Conservation (phyloP, 2,329 filamentous ascomycete species). For the Neofusicoccum cordaticola region DNA sequence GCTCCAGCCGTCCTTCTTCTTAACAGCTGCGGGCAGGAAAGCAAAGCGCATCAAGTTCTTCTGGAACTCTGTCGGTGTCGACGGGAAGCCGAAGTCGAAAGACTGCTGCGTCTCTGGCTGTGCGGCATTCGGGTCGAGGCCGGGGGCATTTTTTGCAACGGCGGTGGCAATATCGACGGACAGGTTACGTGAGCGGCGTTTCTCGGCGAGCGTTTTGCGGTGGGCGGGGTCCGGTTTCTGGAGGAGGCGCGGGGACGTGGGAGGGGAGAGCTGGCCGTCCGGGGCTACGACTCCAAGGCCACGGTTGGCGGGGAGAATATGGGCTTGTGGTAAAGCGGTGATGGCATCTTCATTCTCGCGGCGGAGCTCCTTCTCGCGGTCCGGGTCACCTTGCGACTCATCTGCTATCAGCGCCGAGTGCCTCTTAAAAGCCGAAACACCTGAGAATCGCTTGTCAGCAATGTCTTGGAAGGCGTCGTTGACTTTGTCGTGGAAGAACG, state of each 20-base stretch:
- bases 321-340: slow-evolving; percentile 69
- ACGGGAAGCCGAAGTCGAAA: slow-evolving; percentile 67
- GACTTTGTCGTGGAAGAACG: slow-evolving; percentile 78
- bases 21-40: slow-evolving; percentile 60
- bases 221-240: not conserved
- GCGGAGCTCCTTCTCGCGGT: slow-evolving; percentile 75
- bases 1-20: slow-evolving; percentile 71
- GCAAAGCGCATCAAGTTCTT: slow-evolving; percentile 89
- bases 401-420: slow-evolving; percentile 80
- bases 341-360: slow-evolving; percentile 82
- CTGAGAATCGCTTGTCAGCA: slow-evolving; percentile 63
- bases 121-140: slow-evolving; percentile 42
- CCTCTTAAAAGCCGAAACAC: slow-evolving; percentile 48
- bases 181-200: slow-evolving; percentile 42
- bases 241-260: slow-evolving; percentile 32
- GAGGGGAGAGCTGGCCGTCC: not conserved
- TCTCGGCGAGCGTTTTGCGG: slow-evolving; percentile 32
- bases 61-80: slow-evolving; percentile 82
- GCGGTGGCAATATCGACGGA: slow-evolving; percentile 44
- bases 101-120: slow-evolving; percentile 23
- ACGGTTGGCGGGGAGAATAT: slow-evolving; percentile 29
- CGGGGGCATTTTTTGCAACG: slow-evolving; percentile 28
- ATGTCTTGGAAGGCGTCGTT: slow-evolving; percentile 86
- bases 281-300: not conserved
- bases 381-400: slow-evolving; percentile 73